These are phyloP conservation scores for Fusarium odoratissimum DNA, from an alignment of 2,329 filamentous ascomycete genomes.

Conservation along the genomic window DNA sequence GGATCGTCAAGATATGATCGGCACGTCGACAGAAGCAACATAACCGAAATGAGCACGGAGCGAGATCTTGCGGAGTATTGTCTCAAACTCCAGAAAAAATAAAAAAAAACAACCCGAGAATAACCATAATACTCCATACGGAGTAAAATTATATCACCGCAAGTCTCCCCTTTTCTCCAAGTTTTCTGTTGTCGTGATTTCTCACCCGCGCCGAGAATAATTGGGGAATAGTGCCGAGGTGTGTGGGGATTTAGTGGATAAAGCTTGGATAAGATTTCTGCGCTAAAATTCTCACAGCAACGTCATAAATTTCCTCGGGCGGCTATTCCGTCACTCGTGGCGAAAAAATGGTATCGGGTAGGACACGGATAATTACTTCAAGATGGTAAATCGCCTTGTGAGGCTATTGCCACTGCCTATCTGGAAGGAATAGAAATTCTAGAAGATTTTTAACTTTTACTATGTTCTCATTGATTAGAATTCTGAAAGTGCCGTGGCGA, in stretches of 20 bases:
- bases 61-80: not conserved
- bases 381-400: not conserved
- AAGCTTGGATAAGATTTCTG: slow-evolving; percentile 5
- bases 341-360: slow-evolving; percentile 12
- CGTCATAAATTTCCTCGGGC: slow-evolving; percentile 7
- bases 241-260: slow-evolving; percentile 10
- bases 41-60: not conserved
- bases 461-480: not conserved
- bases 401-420: not conserved
- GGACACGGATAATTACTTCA: not conserved
- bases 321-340: slow-evolving; percentile 6
- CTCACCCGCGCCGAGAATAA: slow-evolving; percentile 23
- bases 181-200: not conserved
- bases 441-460: not conserved
- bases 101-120: not conserved
- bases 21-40: not conserved
- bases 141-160: not conserved
- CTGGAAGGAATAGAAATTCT: not conserved
- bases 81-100: not conserved
- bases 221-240: slow-evolving; percentile 31
- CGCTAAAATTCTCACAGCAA: slow-evolving; percentile 6
- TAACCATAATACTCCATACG: slow-evolving; percentile 7
- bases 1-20: not conserved
- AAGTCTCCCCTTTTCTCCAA: slow-evolving; percentile 18
- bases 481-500: not conserved